Base-by-base conservation (phyloP, 257 asterid genomes). In the Lycium ferocissimum region DNA sequence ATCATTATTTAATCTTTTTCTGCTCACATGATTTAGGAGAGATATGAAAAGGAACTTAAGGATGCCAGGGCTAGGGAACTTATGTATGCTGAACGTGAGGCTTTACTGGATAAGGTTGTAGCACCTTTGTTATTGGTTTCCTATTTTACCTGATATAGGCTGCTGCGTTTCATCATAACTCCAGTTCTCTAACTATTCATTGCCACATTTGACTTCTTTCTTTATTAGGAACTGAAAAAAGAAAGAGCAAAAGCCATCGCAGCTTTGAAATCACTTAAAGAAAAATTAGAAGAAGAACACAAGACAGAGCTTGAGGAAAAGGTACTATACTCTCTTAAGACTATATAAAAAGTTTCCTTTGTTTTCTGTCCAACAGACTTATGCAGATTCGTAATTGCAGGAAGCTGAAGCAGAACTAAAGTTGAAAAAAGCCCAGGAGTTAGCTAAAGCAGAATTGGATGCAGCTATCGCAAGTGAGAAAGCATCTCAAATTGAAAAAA, bases 81-180 rank as follows among this genome's bases (percentile, higher is more conserved):
- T 89, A 95, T 97, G 98, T 97, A 97, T 92, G 99, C 98, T 78
- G 98, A 97, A 91, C 94, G 94, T 89, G 99, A 97, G 93, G 94
- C 94, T 88, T 90, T 95, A 85, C 89, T 97, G 84, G 97, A 95
- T 69, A 95, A 97, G 98, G 99, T 97, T 83, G 72, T 59, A 26
- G 54, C 57, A 61, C 83, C 70, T 47, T 86, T 86, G 61, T 86
- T 51, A 73, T 79, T 17, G 83, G 37, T 67, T 69, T 75, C 79
- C 67, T 73, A 67, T 43, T 72, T 80, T 91, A 81, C 84, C 62
- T 54, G 73, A 43, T 66, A 49, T 49, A 20, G 59, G 61, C 61
- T 49, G 62, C 61, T 47, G 43, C 43, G 22, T 43, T 20, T 20
- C 26, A 13, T 75, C 61, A 75, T 75, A 75, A 57, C 73, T 75